phyloP scores from a whole-genome alignment of 2,329 filamentous ascomycete genomes.

The Ophiostoma fasciatum region DNA sequence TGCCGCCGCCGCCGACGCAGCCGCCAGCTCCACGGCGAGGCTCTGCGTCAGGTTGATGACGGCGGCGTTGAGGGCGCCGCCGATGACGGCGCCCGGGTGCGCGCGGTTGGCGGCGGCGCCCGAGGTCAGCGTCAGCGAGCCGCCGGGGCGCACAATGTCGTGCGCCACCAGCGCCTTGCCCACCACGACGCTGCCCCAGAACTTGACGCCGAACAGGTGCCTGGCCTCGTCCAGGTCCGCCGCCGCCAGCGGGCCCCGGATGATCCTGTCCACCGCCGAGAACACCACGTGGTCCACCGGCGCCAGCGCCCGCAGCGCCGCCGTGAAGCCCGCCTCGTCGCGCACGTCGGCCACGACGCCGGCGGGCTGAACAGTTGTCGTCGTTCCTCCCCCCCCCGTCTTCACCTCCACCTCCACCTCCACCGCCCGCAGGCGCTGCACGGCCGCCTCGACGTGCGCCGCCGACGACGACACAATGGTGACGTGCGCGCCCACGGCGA shows the following conservation, averaged over 20 bases:
- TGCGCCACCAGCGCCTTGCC: constrained; percentile 22
- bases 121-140: constrained; percentile 23
- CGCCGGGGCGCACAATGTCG: constrained; percentile 20
- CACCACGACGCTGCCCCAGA: constrained; percentile 23
- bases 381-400: no score
- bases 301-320: constrained; percentile 17
- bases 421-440: constrained; percentile 14
- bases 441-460: constrained; percentile 18
- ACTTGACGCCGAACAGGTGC: constrained; percentile 24
- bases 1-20: constrained; percentile 2
- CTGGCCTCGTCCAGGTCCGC: constrained; percentile 20
- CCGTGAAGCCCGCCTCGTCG: constrained; percentile 19
- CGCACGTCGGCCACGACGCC: constrained; percentile 21
- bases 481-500: constrained; percentile 21
- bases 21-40: constrained; percentile 15
- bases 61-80: constrained; percentile 19
- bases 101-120: constrained; percentile 20
- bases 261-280: constrained; percentile 23
- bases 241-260: constrained; percentile 20
- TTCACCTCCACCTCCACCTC: constrained; percentile 4
- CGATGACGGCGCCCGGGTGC: constrained; percentile 18
- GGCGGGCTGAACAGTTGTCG: constrained; percentile 7
- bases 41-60: constrained; percentile 16
- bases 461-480: constrained; percentile 21
- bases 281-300: constrained; percentile 25